Conservation (phyloP, 768 basidiomycete genomes). For the Mrakia hoshinonis region DNA sequence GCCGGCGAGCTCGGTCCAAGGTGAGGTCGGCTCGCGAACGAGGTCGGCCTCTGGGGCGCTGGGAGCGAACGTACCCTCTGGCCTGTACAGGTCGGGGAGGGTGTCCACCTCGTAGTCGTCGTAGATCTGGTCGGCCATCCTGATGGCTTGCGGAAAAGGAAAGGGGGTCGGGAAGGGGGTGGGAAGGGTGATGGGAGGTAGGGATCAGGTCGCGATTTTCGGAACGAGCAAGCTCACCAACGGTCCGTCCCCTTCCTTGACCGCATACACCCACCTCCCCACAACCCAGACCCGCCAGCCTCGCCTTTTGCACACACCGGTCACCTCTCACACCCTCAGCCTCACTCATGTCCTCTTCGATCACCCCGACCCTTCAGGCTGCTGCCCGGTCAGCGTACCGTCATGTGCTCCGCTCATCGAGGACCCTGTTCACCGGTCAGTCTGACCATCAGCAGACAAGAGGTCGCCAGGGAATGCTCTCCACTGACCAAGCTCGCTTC, state of each 20-base stretch:
- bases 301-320: too few species aligned
- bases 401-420: constrained; percentile 15
- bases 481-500: background rate
- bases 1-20: background rate
- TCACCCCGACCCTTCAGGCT: constrained; percentile 18
- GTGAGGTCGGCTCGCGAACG: background rate
- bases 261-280: background rate
- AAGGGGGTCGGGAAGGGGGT: background rate
- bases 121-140: constrained; percentile 9
- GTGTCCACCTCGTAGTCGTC: constrained; percentile 23
- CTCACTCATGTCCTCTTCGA: background rate
- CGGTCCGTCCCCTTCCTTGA: background rate
- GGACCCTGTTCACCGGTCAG: constrained; percentile 18
- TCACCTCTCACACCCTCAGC: background rate
- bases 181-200: background rate
- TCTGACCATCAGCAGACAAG: too few species aligned
- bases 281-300: background rate
- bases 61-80: background rate
- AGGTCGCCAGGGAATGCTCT: too few species aligned
- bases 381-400: constrained; percentile 24
- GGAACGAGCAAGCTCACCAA: background rate
- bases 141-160: background rate
- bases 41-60: too few species aligned
- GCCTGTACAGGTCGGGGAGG: constrained; percentile 15
- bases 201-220: background rate